Conservation (phyloP, 2,329 filamentous ascomycete species). For the Metarhizium album region DNA sequence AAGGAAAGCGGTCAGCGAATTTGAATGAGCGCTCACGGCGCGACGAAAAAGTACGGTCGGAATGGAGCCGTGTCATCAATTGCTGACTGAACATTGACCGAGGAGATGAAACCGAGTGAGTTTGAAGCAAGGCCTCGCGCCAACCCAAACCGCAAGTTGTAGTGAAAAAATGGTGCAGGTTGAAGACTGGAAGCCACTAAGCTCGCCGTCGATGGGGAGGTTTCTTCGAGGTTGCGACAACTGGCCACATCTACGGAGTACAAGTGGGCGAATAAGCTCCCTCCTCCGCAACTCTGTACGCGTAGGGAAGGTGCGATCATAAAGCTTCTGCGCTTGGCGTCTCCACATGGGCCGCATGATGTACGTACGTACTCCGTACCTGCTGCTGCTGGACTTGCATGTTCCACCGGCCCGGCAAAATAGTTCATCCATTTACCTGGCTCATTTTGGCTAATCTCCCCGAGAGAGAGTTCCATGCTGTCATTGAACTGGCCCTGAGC, state of each 20-base stretch:
- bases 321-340: too few species aligned
- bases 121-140: background rate
- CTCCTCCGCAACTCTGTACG: too few species aligned
- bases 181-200: background rate
- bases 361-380: too few species aligned
- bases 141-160: too few species aligned
- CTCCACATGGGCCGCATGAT: too few species aligned
- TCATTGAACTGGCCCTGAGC: conserved; percentile 10
- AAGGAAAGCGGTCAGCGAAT: background rate
- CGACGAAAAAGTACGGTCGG: background rate
- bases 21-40: conserved; percentile 2
- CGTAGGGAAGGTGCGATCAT: too few species aligned
- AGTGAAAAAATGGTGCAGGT: background rate
- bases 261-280: background rate
- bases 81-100: background rate
- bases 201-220: too few species aligned
- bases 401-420: conserved; percentile 5
- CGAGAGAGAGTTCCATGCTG: background rate
- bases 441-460: background rate
- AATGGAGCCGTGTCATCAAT: background rate
- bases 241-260: conserved; percentile 3
- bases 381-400: too few species aligned
- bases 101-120: background rate
- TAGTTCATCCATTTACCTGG: conserved; percentile 7
- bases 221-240: background rate